Conservation (phyloP, 257 asterid genomes). For the Striga asiatica region DNA sequence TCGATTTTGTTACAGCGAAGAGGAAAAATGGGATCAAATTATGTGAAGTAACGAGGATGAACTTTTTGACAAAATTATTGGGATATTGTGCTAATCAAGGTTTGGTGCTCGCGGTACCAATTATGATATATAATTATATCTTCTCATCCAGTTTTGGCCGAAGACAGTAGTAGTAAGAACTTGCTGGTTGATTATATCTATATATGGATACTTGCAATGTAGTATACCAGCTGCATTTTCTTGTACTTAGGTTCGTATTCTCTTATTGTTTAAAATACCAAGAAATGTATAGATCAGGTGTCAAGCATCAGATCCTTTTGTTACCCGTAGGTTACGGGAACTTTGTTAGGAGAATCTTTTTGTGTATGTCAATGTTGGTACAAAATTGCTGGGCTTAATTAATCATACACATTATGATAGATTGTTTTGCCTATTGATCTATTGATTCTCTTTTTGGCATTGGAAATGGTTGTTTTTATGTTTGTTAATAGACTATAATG, state of each 20-base stretch:
- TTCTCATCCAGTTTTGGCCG: constrained; percentile 13
- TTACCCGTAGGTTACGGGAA: neutral
- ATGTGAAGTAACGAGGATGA: constrained; percentile 10
- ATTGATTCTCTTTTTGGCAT: too few species aligned
- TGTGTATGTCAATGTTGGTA: too few species aligned
- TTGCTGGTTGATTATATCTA: constrained; percentile 3
- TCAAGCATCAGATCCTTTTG: neutral
- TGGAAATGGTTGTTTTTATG: too few species aligned
- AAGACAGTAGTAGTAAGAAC: constrained; percentile 15
- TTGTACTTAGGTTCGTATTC: constrained; percentile 20
- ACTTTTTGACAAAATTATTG: constrained; percentile 5
- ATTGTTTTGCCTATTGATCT: too few species aligned
- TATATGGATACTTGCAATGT: constrained; percentile 19
- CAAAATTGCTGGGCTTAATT: too few species aligned
- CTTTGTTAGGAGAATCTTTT: too few species aligned
- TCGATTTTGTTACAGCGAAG: constrained; percentile 20
- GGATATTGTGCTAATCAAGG: too few species aligned
- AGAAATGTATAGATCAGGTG: constrained; percentile 31
- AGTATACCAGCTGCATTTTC: constrained; percentile 18
- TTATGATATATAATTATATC: constrained; percentile 1
- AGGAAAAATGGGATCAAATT: constrained; percentile 12
- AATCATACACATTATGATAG: too few species aligned
- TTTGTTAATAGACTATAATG: too few species aligned
- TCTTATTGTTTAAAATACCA: constrained; percentile 10
- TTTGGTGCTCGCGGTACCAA: neutral